phyloP scores from a whole-genome alignment of 306 rosid genomes.

The Castanospermum australe region DNA sequence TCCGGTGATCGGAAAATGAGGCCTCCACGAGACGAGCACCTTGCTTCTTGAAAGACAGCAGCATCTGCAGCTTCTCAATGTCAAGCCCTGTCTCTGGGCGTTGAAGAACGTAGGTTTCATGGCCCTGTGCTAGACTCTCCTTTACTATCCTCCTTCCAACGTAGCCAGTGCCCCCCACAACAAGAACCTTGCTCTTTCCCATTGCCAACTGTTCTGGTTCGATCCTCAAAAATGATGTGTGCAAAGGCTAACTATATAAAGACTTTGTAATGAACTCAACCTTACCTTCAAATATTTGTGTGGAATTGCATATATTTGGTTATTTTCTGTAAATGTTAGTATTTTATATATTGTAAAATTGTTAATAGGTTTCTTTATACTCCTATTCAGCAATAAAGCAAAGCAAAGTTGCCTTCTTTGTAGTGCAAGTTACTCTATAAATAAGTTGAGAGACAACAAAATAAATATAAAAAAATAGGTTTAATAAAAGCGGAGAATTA shows the following conservation, averaged over 20 bases:
- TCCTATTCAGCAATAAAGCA: not conserved
- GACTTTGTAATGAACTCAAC: not conserved
- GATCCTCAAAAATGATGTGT: not conserved
- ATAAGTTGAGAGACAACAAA: not conserved
- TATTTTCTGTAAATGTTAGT: too few relatives aligned
- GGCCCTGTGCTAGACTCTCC: conserved; percentile 70
- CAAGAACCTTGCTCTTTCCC: conserved; percentile 74
- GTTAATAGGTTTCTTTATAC: too few relatives aligned
- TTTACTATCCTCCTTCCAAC: conserved; percentile 70
- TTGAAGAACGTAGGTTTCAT: conserved; percentile 63
- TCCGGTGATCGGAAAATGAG: conserved; percentile 62
- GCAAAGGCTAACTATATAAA: not conserved
- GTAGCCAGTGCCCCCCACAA: conserved; percentile 86
- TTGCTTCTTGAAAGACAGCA: conserved; percentile 62
- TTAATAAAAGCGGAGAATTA: not conserved
- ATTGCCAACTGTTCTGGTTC: not conserved
- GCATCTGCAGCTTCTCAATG: conserved; percentile 62
- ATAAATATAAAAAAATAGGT: not conserved
- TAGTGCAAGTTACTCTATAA: conserved; percentile 8
- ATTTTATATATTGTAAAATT: not conserved
- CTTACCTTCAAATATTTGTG: not conserved
- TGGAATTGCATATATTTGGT: too few relatives aligned
- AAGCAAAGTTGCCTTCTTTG: not conserved
- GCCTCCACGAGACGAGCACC: conserved; percentile 72
- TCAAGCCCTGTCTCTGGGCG: conserved; percentile 74